Evolutionary conservation across 169 alveolate genomes (phyloP).

Genomic region (Plasmodium vivax): DNA sequence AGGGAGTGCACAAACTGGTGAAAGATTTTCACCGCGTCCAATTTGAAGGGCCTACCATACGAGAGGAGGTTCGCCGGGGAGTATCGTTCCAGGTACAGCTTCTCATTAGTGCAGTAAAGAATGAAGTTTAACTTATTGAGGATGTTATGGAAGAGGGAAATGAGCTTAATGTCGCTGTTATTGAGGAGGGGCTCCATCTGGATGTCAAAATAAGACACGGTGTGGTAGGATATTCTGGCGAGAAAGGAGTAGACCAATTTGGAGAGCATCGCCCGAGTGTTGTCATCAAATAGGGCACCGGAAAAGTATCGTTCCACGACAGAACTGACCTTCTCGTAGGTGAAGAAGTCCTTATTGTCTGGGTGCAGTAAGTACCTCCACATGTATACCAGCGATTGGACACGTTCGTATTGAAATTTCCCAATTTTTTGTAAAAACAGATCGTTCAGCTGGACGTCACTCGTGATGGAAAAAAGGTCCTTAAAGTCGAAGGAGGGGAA

Average conservation of each 20-base stretch:
- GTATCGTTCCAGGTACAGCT: slow-evolving; percentile 24
- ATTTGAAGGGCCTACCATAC: not conserved
- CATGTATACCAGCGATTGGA: not conserved
- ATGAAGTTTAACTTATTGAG: slow-evolving; percentile 25
- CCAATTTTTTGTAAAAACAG: not conserved
- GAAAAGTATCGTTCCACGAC: slow-evolving; percentile 5
- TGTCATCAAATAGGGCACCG: not conserved
- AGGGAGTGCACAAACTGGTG: slow-evolving; percentile 6
- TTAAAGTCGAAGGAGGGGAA: slow-evolving; percentile 7
- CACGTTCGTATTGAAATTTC: not conserved
- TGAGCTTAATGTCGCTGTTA: slow-evolving; percentile 1
- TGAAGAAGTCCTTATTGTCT: slow-evolving; percentile 18
- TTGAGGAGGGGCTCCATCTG: slow-evolving; percentile 1
- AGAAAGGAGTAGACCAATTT: slow-evolving; percentile 48
- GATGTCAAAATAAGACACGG: slow-evolving; percentile 14
- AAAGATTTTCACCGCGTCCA: slow-evolving; percentile 46
- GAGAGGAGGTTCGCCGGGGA: not conserved
- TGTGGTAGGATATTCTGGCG: slow-evolving; percentile 4
- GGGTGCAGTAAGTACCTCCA: slow-evolving; percentile 16
- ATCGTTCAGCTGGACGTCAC: not conserved
- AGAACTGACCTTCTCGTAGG: not conserved
- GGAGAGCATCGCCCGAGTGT: slow-evolving; percentile 15
- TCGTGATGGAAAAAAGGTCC: not conserved
- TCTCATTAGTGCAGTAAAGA: slow-evolving; percentile 19
- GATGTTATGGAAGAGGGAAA: slow-evolving; percentile 27